A percentile compares a stretch with the other conserved stretches of the same genome.
These are phyloP conservation scores for Stemphylium vesicarium DNA, from an alignment of 2,329 filamentous ascomycete genomes.

Conservation along the genomic window DNA sequence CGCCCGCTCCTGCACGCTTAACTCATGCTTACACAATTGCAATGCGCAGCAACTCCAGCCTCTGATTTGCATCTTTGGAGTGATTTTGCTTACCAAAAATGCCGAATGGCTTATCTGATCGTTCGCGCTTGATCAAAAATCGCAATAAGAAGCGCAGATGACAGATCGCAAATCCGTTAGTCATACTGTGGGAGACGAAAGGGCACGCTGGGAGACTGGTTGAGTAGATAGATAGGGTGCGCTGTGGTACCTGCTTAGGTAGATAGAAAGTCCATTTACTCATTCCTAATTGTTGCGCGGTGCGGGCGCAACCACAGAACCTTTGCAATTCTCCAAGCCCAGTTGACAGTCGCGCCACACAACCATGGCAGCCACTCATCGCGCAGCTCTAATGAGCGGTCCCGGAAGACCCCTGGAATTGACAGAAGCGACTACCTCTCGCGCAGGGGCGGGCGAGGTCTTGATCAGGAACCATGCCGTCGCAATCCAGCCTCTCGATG, in stretches of 20 bases:
- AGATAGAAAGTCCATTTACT: not conserved
- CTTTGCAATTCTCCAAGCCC: too few species aligned
- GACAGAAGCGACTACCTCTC: slow-evolving; percentile 4
- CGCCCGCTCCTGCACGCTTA: slow-evolving; percentile 22
- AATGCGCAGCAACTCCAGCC: slow-evolving; percentile 3
- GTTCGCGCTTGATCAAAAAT: not conserved
- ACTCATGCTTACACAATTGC: slow-evolving; percentile 38
- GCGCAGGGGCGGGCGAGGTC: slow-evolving; percentile 24
- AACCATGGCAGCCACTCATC: slow-evolving; percentile 19
- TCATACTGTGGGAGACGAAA: slow-evolving; percentile 4
- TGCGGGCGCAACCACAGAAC: too few species aligned
- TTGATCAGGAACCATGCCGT: slow-evolving; percentile 31
- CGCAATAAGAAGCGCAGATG: slow-evolving; percentile 2
- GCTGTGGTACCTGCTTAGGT: not conserved
- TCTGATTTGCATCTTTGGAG: not conserved
- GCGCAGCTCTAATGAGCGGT: slow-evolving; percentile 21
- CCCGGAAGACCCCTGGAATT: slow-evolving; percentile 20
- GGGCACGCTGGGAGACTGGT: too few species aligned
- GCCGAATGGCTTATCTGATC: slow-evolving; percentile 23
- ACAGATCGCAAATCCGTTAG: slow-evolving; percentile 18
- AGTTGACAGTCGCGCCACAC: not conserved
- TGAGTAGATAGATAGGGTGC: too few species aligned
- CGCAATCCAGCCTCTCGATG: slow-evolving; percentile 35
- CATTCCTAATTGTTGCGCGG: too few species aligned
- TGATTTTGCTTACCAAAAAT: slow-evolving; percentile 28